phyloP scores from a whole-genome alignment of 805 yeast species.

The Danielia reshetovae region DNA sequence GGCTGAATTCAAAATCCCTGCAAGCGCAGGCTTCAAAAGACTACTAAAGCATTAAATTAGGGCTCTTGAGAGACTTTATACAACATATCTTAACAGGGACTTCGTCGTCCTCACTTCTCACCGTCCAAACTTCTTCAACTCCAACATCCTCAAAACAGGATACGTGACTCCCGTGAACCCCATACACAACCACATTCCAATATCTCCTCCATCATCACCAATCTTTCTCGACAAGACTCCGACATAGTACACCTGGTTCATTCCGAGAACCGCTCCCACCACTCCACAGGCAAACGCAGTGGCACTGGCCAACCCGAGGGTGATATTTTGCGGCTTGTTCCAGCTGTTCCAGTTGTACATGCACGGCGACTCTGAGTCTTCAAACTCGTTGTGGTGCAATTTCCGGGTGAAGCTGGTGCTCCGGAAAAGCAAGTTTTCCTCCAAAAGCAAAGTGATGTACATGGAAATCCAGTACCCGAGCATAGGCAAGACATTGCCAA shows the following conservation, averaged over 20 bases:
- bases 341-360: conserved; percentile 30
- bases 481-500: conserved; percentile 15
- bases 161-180: conserved; percentile 15
- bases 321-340: conserved; percentile 24
- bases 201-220: conserved; percentile 18
- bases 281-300: conserved; percentile 15
- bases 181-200: conserved; percentile 21
- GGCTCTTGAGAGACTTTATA: too few relatives aligned
- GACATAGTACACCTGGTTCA: conserved; percentile 19
- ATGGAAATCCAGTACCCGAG: conserved; percentile 17
- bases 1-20: too few relatives aligned
- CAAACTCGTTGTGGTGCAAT: conserved; percentile 9
- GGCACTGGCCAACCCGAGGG: conserved; percentile 15
- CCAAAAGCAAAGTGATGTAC: conserved; percentile 10
- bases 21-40: too few relatives aligned
- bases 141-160: conserved; percentile 13
- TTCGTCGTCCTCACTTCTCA: conserved; percentile 7
- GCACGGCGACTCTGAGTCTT: conserved; percentile 2
- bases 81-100: too few relatives aligned
- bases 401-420: not conserved
- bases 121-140: conserved; percentile 17
- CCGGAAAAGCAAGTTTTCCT: conserved; percentile 13
- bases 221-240: conserved; percentile 16
- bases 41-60: too few relatives aligned
- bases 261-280: conserved; percentile 20